Conservation (phyloP, 768 basidiomycete genomes). For the Tubosaeta sp. region DNA sequence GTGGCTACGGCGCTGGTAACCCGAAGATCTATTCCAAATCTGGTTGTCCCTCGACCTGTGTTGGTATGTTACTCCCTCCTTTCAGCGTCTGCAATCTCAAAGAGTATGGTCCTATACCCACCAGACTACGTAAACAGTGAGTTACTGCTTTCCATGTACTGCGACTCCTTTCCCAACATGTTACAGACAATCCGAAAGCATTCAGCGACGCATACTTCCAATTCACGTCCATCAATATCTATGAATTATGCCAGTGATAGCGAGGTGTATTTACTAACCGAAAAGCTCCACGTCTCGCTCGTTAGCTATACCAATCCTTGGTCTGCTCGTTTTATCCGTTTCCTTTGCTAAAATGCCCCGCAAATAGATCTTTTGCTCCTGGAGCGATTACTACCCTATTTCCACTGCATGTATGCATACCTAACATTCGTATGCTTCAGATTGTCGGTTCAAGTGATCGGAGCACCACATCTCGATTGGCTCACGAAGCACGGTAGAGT, state of each 20-base stretch:
- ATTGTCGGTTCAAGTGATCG: too few relatives aligned
- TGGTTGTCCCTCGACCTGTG: slow-evolving; percentile 28
- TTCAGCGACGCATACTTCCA: slow-evolving; percentile 42
- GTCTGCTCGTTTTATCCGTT: too few relatives aligned
- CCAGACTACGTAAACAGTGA: slow-evolving; percentile 27
- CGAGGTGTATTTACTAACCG: background rate
- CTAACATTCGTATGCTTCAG: too few relatives aligned
- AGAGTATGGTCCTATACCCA: background rate
- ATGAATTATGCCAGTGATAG: slow-evolving; percentile 10
- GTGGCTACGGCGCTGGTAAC: slow-evolving; percentile 29
- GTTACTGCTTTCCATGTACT: background rate
- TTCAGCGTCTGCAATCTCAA: background rate
- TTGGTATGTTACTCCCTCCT: slow-evolving; percentile 13
- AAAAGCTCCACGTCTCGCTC: background rate
- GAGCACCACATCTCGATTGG: too few relatives aligned
- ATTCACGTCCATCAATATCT: slow-evolving; percentile 36
- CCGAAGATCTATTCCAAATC: slow-evolving; percentile 23
- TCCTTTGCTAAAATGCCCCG: too few relatives aligned
- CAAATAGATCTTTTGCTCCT: too few relatives aligned
- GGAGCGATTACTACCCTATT: too few relatives aligned
- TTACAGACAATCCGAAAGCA: slow-evolving; percentile 34
- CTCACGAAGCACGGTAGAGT: too few relatives aligned
- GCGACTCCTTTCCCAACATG: background rate
- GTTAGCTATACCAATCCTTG: background rate
- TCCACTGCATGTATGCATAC: too few relatives aligned